These are phyloP conservation scores for Pseudoneurospora amorphoporcata DNA, from an alignment of 495 filamentous ascomycete species.

Conservation along the genomic window DNA sequence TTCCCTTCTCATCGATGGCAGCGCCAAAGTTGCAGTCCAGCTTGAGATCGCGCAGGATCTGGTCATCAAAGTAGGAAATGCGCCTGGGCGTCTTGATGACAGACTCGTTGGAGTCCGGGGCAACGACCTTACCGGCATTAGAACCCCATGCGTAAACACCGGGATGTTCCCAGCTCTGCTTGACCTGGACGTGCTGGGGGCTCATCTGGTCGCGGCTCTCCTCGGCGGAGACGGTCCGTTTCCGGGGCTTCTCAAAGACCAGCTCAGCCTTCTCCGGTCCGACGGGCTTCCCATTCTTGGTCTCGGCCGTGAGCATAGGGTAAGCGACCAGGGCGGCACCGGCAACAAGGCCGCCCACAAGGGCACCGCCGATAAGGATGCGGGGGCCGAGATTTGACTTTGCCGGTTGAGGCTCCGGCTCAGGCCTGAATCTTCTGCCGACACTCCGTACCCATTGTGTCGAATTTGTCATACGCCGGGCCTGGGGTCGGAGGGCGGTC, in stretches of 20 bases:
- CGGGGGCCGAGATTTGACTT: conserved; percentile 1
- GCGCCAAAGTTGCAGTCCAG: conserved; percentile 75
- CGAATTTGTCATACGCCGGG: neutral
- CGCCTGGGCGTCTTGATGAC: conserved; percentile 70
- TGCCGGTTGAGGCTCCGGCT: neutral
- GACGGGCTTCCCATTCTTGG: neutral
- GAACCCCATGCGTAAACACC: conserved; percentile 91
- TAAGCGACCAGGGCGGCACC: conserved; percentile 22
- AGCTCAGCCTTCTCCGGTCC: conserved; percentile 31
- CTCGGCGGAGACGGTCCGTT: conserved; percentile 46
- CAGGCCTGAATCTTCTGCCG: conserved; percentile 9
- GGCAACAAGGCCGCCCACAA: conserved; percentile 16
- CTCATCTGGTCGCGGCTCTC: conserved; percentile 62
- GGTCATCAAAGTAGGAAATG: conserved; percentile 75
- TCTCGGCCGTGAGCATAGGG: conserved; percentile 1
- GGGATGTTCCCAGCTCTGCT: conserved; percentile 78
- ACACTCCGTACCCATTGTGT: conserved; percentile 24
- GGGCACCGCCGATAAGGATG: conserved; percentile 9
- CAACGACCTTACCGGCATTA: conserved; percentile 75
- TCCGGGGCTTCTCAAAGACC: conserved; percentile 50
- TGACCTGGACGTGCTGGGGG: conserved; percentile 73
- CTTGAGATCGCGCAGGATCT: conserved; percentile 78
- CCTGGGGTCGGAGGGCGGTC: conserved; percentile 10
- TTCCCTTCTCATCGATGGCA: conserved; percentile 78
- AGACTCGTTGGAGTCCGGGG: conserved; percentile 67